A percentile compares a stretch with the other conserved stretches of the same genome.
These are phyloP conservation scores for Inonotus hispidus DNA, from an alignment of 1,284 basidiomycete species.

Conservation along the genomic window DNA sequence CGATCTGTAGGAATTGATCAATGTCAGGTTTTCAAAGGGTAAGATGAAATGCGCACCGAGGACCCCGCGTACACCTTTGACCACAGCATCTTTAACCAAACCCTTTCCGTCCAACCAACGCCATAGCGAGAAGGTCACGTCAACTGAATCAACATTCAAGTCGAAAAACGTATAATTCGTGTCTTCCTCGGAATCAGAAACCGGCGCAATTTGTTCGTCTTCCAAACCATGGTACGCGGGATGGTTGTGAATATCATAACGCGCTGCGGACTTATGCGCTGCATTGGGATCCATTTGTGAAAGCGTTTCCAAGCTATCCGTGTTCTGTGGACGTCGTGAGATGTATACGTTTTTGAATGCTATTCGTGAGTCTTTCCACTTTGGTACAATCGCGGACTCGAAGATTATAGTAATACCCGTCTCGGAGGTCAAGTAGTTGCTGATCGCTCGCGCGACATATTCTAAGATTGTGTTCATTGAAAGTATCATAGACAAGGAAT, in stretches of 20 bases:
- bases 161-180: conserved; percentile 85
- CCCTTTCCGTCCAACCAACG: conserved; percentile 97
- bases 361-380: conserved; percentile 94
- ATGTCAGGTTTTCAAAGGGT: neutral
- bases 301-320: conserved; percentile 17
- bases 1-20: conserved; percentile 55
- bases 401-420: conserved; percentile 95
- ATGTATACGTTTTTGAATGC: conserved; percentile 97
- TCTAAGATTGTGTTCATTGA: conserved; percentile 40
- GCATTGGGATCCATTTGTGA: conserved; percentile 22
- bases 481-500: conserved; percentile 9
- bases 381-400: conserved; percentile 96
- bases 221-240: conserved; percentile 58
- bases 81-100: conserved; percentile 82
- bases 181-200: conserved; percentile 38
- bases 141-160: conserved; percentile 88
- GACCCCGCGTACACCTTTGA: conserved; percentile 92
- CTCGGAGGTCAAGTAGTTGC: conserved; percentile 89
- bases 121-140: conserved; percentile 91
- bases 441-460: conserved; percentile 84
- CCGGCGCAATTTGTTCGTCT: conserved; percentile 45
- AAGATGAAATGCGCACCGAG: conserved; percentile 52
- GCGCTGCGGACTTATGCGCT: conserved; percentile 52
- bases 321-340: conserved; percentile 62
- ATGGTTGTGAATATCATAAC: conserved; percentile 72